Evolutionary conservation across 2,329 filamentous ascomycete genomes (phyloP).

Genomic region (Fusarium brachygibbosum): DNA sequence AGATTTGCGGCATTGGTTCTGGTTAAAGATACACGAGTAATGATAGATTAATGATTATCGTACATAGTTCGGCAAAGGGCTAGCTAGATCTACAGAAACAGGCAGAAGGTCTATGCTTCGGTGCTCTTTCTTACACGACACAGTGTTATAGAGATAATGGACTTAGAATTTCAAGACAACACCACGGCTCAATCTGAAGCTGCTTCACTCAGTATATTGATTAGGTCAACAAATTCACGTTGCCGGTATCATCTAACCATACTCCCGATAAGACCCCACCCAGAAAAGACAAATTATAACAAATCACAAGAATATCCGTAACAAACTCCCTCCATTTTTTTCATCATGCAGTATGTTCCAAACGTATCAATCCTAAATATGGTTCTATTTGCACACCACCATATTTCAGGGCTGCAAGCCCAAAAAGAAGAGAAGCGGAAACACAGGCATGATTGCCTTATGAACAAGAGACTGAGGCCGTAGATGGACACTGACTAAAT

Average conservation of each 20-base stretch:
- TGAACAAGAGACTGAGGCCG: constrained; percentile 23
- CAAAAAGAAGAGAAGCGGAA: constrained; percentile 27
- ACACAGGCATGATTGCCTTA: constrained; percentile 31
- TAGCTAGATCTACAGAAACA: background rate
- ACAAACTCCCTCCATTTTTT: constrained; percentile 24
- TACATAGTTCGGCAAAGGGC: background rate
- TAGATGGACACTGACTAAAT: constrained; percentile 3
- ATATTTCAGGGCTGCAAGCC: constrained; percentile 10
- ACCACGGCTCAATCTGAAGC: background rate
- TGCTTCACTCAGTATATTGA: constrained; percentile 39
- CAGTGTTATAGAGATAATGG: background rate
- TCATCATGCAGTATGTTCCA: constrained; percentile 16
- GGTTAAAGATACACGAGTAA: constrained; percentile 32
- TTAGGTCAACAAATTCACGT: constrained; percentile 41
- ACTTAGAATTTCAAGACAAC: background rate
- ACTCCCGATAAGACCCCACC: constrained; percentile 34
- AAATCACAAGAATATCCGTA: constrained; percentile 13
- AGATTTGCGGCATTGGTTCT: background rate
- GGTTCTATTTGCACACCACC: constrained; percentile 16
- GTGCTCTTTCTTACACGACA: background rate
- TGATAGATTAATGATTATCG: constrained; percentile 28
- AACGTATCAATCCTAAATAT: constrained; percentile 5
- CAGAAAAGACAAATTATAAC: constrained; percentile 19
- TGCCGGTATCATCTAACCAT: constrained; percentile 48
- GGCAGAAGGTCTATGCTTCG: too few species aligned